Percentiles rank a stretch among this genome's conserved stretches.
phyloP scores from a whole-genome alignment of 768 basidiomycete genomes.

The Boletus reticuloceps region DNA sequence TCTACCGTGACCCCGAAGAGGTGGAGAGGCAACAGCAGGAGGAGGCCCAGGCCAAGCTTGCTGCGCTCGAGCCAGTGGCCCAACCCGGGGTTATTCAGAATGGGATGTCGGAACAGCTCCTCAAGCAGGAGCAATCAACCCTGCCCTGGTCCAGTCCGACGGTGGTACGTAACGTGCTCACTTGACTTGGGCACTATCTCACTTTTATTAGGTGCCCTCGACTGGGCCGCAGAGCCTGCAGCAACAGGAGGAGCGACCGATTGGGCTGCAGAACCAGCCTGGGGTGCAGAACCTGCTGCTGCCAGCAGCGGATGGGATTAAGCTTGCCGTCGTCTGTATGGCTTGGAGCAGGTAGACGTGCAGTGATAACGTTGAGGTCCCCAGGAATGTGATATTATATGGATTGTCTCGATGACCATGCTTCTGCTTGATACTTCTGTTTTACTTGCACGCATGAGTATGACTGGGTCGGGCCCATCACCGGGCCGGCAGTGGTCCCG shows the following conservation, averaged over 20 bases:
- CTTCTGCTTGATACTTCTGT: constrained; percentile 12
- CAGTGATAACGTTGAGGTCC: not conserved
- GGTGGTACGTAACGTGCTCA: constrained; percentile 39
- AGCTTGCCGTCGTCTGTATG: not conserved
- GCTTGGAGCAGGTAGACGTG: constrained; percentile 3
- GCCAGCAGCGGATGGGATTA: constrained; percentile 30
- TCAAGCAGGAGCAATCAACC: constrained; percentile 72
- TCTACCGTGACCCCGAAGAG: constrained; percentile 99
- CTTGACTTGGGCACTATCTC: not conserved
- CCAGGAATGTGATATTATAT: constrained; percentile 8
- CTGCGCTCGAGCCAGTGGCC: constrained; percentile 54
- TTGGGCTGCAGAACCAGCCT: constrained; percentile 80
- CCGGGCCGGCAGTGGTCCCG: too few relatives aligned
- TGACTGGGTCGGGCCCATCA: not conserved
- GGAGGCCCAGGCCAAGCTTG: constrained; percentile 80
- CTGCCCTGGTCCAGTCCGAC: constrained; percentile 64
- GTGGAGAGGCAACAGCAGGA: constrained; percentile 97
- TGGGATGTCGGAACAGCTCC: constrained; percentile 77
- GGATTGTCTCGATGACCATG: constrained; percentile 20
- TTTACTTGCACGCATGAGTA: constrained; percentile 17
- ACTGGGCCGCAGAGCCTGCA: constrained; percentile 76
- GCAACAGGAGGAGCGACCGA: constrained; percentile 46
- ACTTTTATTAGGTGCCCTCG: constrained; percentile 56
- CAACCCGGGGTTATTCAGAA: constrained; percentile 51
- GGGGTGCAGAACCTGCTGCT: constrained; percentile 33